Percentiles rank a stretch among this genome's conserved stretches.
phyloP scores from a whole-genome alignment of 108 stramenopile species.

The Cyclotella choctawhatcheeana region DNA sequence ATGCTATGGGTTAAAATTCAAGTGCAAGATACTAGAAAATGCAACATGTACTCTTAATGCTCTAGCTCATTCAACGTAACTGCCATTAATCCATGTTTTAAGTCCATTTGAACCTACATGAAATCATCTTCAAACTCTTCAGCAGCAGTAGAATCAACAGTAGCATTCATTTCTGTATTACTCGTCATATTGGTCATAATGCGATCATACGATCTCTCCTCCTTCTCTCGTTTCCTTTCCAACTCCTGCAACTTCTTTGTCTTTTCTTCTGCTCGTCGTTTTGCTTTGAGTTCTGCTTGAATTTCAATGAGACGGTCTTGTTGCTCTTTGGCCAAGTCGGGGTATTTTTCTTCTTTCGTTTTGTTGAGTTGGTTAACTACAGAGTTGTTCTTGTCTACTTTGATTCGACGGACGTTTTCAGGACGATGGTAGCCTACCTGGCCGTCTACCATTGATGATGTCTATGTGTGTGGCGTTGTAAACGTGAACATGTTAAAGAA shows the following conservation, averaged over 20 bases:
- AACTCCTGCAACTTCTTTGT: slow-evolving; percentile 58
- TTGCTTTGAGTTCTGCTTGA: slow-evolving; percentile 67
- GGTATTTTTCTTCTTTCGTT: slow-evolving; percentile 64
- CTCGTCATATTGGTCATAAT: slow-evolving; percentile 78
- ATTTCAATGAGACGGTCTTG: slow-evolving; percentile 67
- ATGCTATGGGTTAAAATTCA: too few relatives aligned
- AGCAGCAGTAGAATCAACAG: slow-evolving; percentile 81
- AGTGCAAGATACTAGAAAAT: too few relatives aligned
- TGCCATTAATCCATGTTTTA: too few relatives aligned
- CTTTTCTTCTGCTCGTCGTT: slow-evolving; percentile 60
- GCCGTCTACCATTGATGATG: slow-evolving; percentile 76
- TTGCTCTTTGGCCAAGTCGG: slow-evolving; percentile 72
- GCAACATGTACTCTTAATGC: too few relatives aligned
- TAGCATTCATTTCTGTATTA: slow-evolving; percentile 65
- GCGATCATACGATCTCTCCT: slow-evolving; percentile 79
- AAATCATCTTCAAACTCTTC: slow-evolving; percentile 76
- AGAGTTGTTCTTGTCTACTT: slow-evolving; percentile 77
- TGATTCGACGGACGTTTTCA: slow-evolving; percentile 73
- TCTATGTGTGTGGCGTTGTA: slow-evolving; percentile 17
- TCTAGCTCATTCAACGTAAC: too few relatives aligned
- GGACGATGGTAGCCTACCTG: slow-evolving; percentile 85
- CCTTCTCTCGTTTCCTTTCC: slow-evolving; percentile 53
- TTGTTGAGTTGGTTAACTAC: slow-evolving; percentile 80
- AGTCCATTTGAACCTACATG: too few relatives aligned
- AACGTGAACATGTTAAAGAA: background rate